Conservation (phyloP, 2,329 filamentous ascomycete species). For the Ilyonectria mors-panacis region DNA sequence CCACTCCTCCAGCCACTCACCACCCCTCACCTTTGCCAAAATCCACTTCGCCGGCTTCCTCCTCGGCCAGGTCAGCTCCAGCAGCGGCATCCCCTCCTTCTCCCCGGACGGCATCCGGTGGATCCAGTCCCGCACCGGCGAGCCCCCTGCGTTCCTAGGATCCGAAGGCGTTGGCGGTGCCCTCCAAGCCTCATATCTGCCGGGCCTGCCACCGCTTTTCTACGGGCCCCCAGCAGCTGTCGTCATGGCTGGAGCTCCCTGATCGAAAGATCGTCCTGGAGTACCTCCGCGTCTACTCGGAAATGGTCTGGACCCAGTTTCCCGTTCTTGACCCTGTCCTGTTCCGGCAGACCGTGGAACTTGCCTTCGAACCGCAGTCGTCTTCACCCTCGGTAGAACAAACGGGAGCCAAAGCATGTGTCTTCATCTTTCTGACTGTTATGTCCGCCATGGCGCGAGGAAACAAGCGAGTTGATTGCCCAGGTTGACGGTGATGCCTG, state of each 20-base stretch:
- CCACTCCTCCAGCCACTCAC: neutral
- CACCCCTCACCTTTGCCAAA: slow-evolving; percentile 5
- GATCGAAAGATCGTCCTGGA: neutral
- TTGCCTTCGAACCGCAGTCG: slow-evolving; percentile 56
- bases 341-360: slow-evolving; percentile 59
- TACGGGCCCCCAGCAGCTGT: neutral
- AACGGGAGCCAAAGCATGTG: slow-evolving; percentile 59
- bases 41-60: slow-evolving; percentile 8
- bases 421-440: slow-evolving; percentile 63
- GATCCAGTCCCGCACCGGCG: slow-evolving; percentile 3
- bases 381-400: slow-evolving; percentile 38
- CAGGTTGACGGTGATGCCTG: slow-evolving; percentile 57
- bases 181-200: neutral
- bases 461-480: slow-evolving; percentile 23
- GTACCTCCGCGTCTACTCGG: neutral
- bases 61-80: neutral
- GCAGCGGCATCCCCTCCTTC: slow-evolving; percentile 1
- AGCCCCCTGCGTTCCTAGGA: neutral
- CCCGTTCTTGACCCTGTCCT: slow-evolving; percentile 62
- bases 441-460: slow-evolving; percentile 38
- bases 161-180: neutral
- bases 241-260: slow-evolving; percentile 1
- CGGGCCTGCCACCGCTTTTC: neutral
- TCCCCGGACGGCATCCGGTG: neutral
- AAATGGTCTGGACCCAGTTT: slow-evolving; percentile 53